Conservation (phyloP, 2,329 filamentous ascomycete genomes). For the Didymella pomorum region DNA sequence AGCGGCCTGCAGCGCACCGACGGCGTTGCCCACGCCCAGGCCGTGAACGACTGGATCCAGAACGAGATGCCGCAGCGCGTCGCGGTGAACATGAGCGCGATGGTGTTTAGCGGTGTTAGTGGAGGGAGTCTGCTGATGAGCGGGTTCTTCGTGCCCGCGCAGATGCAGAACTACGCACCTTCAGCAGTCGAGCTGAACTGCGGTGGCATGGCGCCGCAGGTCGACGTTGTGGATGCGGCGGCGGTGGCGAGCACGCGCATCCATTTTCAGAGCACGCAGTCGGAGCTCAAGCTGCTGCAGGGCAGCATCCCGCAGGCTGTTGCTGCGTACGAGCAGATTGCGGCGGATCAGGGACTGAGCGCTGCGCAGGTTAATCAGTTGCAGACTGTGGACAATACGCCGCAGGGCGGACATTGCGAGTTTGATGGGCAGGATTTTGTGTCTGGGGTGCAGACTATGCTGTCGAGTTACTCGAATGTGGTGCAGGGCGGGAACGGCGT, state of each 20-base stretch:
- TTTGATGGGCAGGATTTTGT: slow-evolving; percentile 65
- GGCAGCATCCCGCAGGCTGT: slow-evolving; percentile 61
- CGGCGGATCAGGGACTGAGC: slow-evolving; percentile 54
- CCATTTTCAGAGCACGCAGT: slow-evolving; percentile 65
- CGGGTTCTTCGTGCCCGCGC: slow-evolving; percentile 66
- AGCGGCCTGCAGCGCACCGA: slow-evolving; percentile 62
- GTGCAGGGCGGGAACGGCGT: slow-evolving; percentile 62
- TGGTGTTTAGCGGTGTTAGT: slow-evolving; percentile 67
- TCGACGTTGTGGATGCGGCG: slow-evolving; percentile 56
- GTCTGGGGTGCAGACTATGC: slow-evolving; percentile 65
- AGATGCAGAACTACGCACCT: slow-evolving; percentile 61
- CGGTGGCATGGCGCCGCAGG: slow-evolving; percentile 63
- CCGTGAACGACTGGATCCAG: slow-evolving; percentile 62
- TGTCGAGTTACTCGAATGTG: slow-evolving; percentile 61
- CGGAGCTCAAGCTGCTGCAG: slow-evolving; percentile 61
- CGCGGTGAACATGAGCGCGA: slow-evolving; percentile 61
- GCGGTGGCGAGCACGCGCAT: slow-evolving; percentile 58
- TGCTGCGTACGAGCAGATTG: slow-evolving; percentile 61
- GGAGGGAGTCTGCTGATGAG: slow-evolving; percentile 63
- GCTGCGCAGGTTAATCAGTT: slow-evolving; percentile 58
- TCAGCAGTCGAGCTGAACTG: slow-evolving; percentile 65
- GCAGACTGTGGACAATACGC: slow-evolving; percentile 66
- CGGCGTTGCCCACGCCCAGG: slow-evolving; percentile 63
- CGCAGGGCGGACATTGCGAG: slow-evolving; percentile 65
- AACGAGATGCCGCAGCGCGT: slow-evolving; percentile 61